phyloP scores from a whole-genome alignment of 163 green algal species.

The Chlorella variabilis region DNA sequence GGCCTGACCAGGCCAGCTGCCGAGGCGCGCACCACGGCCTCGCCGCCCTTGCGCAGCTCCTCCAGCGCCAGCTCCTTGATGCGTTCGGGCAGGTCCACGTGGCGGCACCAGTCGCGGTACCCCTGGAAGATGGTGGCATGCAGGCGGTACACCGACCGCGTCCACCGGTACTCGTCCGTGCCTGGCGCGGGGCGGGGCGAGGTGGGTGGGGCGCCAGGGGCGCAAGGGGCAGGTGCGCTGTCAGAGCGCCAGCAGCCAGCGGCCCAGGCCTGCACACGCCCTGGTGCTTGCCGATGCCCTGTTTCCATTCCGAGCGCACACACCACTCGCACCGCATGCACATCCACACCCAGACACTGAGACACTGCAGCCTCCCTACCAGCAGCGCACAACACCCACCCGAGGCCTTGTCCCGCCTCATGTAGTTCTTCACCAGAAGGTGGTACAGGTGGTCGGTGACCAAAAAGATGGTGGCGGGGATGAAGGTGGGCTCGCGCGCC shows the following conservation, averaged over 20 bases:
- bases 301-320: no score
- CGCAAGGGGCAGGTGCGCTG: no score
- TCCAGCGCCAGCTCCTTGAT: constrained; percentile 40
- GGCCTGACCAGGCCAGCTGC: neutral
- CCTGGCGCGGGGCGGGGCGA: neutral
- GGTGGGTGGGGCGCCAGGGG: no score
- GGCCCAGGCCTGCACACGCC: no score
- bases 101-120: constrained; percentile 64
- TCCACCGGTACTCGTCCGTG: constrained; percentile 56
- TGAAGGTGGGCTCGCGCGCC: constrained; percentile 39
- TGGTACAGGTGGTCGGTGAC: constrained; percentile 65
- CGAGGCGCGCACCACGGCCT: constrained; percentile 15
- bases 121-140: constrained; percentile 62
- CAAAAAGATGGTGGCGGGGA: constrained; percentile 66
- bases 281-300: no score
- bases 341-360: neutral
- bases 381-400: constrained; percentile 3
- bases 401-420: constrained; percentile 49
- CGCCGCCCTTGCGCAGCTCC: neutral
- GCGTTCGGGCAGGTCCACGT: constrained; percentile 54
- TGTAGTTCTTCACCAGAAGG: constrained; percentile 61
- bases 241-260: no score
- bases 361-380: neutral
- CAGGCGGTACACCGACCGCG: constrained; percentile 53
- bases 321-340: no score